Evolutionary conservation across 2,329 filamentous ascomycete species (phyloP), one percentile per base, ranked within the genome.

Genomic region (Penicillium frequentans): DNA sequence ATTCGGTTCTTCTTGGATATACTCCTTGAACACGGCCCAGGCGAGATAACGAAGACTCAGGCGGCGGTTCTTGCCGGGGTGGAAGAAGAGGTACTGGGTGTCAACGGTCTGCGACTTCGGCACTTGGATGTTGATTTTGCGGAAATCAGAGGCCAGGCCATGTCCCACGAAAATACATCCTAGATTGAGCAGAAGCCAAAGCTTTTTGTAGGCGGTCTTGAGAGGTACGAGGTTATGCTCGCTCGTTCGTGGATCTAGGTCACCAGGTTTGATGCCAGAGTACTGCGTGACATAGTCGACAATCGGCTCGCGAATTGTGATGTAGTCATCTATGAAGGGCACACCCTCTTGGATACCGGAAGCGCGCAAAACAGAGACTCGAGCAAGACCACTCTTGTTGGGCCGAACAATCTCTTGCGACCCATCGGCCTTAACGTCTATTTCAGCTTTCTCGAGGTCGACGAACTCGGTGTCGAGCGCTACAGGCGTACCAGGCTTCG

Each of bases 401-500:
- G 95, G 95, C 1, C 93, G 86, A 42, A 98, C 95, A 14, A 93
- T 96, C 69, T 96, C 92, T 49, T 92, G 88, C 42, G 91, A 90
- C 23, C 95, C 95, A 63, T 97, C 93, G 3, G 93, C 93, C 72
- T 96, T 96, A 78, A 99, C 91, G 69, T 97, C 91, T 52, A 97
- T 96, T 71, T 98, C 93, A 47, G 95, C 91, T 64, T 95, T 90
- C 63, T 96, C 90, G 2, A 97, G 84, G 23, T 92, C 88, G 8
- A 99, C 96, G 65, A 99, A 99, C 73, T 99, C 95, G 0, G 96
- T 96, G 70, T 99, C 95, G 5, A 99, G 86, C 1, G 93, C 95
- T 45, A 97, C 85, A 11, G 95, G 88, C 2, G 86, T 91, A 14
- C 88, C 85, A 0, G 88, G 82, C 0, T 83, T 82, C 1, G 90